A percentile compares a stretch with the other conserved stretches of the same genome.
Evolutionary conservation across 1,284 basidiomycete genomes (phyloP).

Genomic region (Ceratobasidium sp.): DNA sequence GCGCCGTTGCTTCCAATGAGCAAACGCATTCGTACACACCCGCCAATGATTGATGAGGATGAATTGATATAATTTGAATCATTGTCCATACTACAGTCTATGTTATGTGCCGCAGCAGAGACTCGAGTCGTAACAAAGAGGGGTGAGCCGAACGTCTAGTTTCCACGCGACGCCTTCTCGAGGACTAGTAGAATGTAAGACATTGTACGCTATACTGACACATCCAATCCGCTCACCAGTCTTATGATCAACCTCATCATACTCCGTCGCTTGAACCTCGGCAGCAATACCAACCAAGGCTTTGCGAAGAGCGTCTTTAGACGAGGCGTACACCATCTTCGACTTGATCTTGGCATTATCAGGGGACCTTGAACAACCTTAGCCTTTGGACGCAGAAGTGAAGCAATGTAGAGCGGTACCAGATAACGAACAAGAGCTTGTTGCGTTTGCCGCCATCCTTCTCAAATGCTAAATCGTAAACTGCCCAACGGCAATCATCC

Average conservation of each 20-base stretch:
- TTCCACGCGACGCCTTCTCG: conserved; percentile 31
- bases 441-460: conserved; percentile 87
- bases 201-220: neutral
- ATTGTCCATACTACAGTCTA: conserved; percentile 40
- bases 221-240: conserved; percentile 70
- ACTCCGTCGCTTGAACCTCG: conserved; percentile 93
- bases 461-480: conserved; percentile 94
- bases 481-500: conserved; percentile 85
- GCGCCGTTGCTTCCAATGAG: neutral
- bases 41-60: neutral
- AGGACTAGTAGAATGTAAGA: conserved; percentile 22
- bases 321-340: conserved; percentile 97
- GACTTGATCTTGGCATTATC: conserved; percentile 88
- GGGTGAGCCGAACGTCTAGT: neutral
- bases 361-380: conserved; percentile 76
- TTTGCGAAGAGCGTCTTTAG: conserved; percentile 87
- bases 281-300: conserved; percentile 77
- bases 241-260: conserved; percentile 81
- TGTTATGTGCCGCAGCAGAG: neutral
- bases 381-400: too few species aligned
- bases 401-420: conserved; percentile 60
- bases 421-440: conserved; percentile 91
- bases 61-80: conserved; percentile 25
- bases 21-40: neutral
- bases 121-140: neutral